These are phyloP conservation scores for Tolypocladium guangdongense DNA, from an alignment of 2,329 filamentous ascomycete species.

Conservation along the genomic window DNA sequence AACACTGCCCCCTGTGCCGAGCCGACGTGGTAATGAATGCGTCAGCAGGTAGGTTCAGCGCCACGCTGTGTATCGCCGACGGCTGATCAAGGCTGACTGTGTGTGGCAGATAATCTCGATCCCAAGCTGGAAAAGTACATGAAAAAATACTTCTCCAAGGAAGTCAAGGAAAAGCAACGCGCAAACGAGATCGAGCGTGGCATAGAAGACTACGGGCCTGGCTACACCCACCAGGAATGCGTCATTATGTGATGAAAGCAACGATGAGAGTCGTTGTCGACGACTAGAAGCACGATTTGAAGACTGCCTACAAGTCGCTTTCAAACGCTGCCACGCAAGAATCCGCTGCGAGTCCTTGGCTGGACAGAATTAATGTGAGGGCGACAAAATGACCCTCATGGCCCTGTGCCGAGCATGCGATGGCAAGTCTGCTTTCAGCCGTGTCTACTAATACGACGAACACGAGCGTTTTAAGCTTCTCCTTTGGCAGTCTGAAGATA, in stretches of 20 bases:
- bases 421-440: not conserved
- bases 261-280: not conserved
- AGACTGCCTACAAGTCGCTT: not conserved
- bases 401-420: not conserved
- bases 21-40: slow-evolving; percentile 60
- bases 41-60: slow-evolving; percentile 41
- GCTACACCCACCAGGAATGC: slow-evolving; percentile 50
- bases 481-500: not conserved
- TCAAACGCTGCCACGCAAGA: not conserved
- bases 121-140: slow-evolving; percentile 56
- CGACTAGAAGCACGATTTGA: not conserved
- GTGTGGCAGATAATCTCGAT: slow-evolving; percentile 53
- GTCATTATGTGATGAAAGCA: slow-evolving; percentile 39
- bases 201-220: slow-evolving; percentile 58
- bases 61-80: not conserved
- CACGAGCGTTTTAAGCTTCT: not conserved
- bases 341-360: not conserved
- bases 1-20: slow-evolving; percentile 66
- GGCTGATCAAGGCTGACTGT: not conserved
- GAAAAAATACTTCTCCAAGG: slow-evolving; percentile 63
- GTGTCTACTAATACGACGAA: not conserved
- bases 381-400: not conserved
- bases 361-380: no score
- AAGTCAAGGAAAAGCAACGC: slow-evolving; percentile 54
- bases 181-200: slow-evolving; percentile 69